Conservation (phyloP, 768 basidiomycete species). For the Lyophyllum decastes region DNA sequence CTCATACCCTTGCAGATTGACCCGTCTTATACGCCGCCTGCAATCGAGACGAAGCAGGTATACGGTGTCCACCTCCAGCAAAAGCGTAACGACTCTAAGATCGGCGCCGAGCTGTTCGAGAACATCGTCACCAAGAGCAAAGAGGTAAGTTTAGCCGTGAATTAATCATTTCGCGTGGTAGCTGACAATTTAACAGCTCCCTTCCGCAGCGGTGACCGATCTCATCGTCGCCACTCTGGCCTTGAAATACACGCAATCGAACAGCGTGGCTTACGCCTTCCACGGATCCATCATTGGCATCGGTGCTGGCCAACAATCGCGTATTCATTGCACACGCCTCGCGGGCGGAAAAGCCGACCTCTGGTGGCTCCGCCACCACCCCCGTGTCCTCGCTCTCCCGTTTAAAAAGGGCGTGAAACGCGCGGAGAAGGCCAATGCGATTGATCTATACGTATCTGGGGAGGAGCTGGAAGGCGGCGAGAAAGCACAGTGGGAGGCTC, state of each 20-base stretch:
- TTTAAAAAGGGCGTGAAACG: constrained; percentile 98
- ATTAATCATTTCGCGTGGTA: neutral
- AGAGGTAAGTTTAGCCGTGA: constrained; percentile 50
- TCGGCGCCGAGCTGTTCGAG: constrained; percentile 76
- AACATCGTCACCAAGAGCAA: constrained; percentile 91
- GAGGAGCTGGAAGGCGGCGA: constrained; percentile 89
- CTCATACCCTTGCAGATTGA: constrained; percentile 66
- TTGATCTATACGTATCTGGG: constrained; percentile 93
- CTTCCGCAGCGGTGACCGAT: constrained; percentile 78
- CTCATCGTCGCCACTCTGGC: constrained; percentile 95
- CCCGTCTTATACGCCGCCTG: constrained; percentile 74
- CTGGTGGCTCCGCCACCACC: constrained; percentile 99
- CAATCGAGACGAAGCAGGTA: constrained; percentile 91
- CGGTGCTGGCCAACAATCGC: constrained; percentile 97
- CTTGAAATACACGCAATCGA: constrained; percentile 98
- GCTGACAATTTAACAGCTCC: constrained; percentile 52
- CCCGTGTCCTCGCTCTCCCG: constrained; percentile 86
- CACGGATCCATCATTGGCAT: constrained; percentile 93
- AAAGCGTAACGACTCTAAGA: constrained; percentile 86
- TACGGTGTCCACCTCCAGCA: constrained; percentile 92
- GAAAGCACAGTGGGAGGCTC: constrained; percentile 84
- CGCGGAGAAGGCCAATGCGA: constrained; percentile 97
- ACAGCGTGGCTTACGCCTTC: constrained; percentile 95
- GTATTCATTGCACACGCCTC: constrained; percentile 98
- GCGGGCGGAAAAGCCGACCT: constrained; percentile 98